These are phyloP conservation scores for Geotrichum phurueaensis DNA, from an alignment of 1,139 yeast species.

Conservation along the genomic window DNA sequence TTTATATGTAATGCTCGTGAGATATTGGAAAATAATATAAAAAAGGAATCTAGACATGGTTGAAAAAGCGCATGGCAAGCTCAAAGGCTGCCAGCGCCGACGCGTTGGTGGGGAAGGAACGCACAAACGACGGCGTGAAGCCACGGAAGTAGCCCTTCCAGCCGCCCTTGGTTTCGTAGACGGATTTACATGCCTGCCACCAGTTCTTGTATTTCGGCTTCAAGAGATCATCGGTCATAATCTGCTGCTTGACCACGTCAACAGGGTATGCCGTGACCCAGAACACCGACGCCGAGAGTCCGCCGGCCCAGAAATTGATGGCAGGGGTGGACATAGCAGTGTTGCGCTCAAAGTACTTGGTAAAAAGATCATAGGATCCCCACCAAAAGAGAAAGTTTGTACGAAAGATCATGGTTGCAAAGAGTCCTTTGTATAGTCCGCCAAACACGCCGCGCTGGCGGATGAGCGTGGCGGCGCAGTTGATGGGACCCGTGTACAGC, in stretches of 20 bases:
- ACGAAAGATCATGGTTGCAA: constrained; percentile 83
- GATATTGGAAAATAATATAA: neutral
- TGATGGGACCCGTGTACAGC: constrained; percentile 70
- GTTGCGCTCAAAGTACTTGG: constrained; percentile 58
- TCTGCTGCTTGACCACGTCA: constrained; percentile 82
- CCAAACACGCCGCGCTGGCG: constrained; percentile 61
- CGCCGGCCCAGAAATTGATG: constrained; percentile 88
- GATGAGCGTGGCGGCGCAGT: constrained; percentile 49
- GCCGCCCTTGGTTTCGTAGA: constrained; percentile 53
- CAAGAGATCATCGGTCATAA: constrained; percentile 72
- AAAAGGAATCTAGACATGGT: constrained; percentile 1
- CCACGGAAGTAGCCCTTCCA: constrained; percentile 72
- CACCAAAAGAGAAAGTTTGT: constrained; percentile 88
- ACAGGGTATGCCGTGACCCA: constrained; percentile 90
- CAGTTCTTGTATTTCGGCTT: constrained; percentile 67
- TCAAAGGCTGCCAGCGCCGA: constrained; percentile 91
- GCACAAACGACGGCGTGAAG: constrained; percentile 61
- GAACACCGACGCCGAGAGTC: constrained; percentile 72
- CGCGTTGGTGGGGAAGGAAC: constrained; percentile 81
- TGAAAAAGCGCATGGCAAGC: constrained; percentile 61
- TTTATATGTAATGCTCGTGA: neutral
- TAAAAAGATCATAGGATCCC: constrained; percentile 83
- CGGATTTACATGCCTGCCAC: constrained; percentile 64
- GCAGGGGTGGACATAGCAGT: constrained; percentile 62
- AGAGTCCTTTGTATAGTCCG: constrained; percentile 72